These are phyloP conservation scores for Fusarium floridanum DNA, from an alignment of 2,329 filamentous ascomycete genomes.

Conservation along the genomic window DNA sequence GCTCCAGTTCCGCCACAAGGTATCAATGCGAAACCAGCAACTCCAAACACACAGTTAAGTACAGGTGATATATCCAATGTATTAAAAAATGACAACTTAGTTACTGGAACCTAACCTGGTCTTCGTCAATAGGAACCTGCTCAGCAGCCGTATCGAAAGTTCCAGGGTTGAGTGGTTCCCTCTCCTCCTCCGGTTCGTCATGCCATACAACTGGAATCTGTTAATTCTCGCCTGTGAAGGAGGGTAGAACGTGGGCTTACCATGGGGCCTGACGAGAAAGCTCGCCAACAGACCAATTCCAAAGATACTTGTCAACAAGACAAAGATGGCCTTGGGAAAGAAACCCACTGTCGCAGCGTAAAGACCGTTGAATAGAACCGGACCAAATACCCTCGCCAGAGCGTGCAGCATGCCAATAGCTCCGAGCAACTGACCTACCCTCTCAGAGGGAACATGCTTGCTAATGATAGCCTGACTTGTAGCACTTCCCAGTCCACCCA, in stretches of 20 bases:
- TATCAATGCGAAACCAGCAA: background rate
- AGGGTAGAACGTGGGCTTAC: constrained; percentile 66
- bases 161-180: constrained; percentile 37
- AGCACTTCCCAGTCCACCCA: constrained; percentile 88
- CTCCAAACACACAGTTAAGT: background rate
- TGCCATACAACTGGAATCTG: constrained; percentile 51
- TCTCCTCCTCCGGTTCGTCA: constrained; percentile 42
- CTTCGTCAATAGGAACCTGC: constrained; percentile 43
- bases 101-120: constrained; percentile 46
- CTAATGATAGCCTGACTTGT: constrained; percentile 87
- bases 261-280: constrained; percentile 78
- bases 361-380: constrained; percentile 86
- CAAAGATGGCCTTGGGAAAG: constrained; percentile 86
- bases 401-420: constrained; percentile 89
- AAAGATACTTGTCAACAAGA: constrained; percentile 78
- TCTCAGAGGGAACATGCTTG: constrained; percentile 88
- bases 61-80: background rate
- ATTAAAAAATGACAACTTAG: background rate
- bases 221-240: constrained; percentile 27
- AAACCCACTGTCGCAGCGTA: constrained; percentile 84
- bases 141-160: constrained; percentile 20
- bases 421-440: constrained; percentile 88
- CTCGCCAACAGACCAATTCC: constrained; percentile 73
- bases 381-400: constrained; percentile 81
- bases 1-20: background rate